Conservation (phyloP, 2,329 filamentous ascomycete species). For the Dendryphion nanum region DNA sequence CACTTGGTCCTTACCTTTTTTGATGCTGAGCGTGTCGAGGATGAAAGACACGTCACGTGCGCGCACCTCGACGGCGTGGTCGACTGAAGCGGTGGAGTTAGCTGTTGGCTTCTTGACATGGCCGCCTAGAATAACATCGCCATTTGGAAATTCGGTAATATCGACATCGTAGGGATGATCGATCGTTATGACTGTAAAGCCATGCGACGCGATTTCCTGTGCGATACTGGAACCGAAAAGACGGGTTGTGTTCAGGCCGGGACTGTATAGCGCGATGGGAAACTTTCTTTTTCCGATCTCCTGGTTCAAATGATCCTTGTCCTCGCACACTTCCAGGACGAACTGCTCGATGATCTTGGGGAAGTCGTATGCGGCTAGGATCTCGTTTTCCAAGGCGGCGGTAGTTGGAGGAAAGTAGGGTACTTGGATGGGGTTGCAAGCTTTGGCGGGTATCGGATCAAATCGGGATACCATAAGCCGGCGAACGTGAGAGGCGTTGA, state of each 20-base stretch:
- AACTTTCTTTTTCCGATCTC: slow-evolving; percentile 1
- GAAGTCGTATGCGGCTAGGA: slow-evolving; percentile 7
- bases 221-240: slow-evolving; percentile 43
- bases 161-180: slow-evolving; percentile 50
- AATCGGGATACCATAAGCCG: slow-evolving; percentile 19
- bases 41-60: slow-evolving; percentile 14
- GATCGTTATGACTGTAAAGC: slow-evolving; percentile 47
- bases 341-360: slow-evolving; percentile 6
- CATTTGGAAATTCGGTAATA: slow-evolving; percentile 49
- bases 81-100: slow-evolving; percentile 11
- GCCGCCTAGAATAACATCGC: slow-evolving; percentile 12
- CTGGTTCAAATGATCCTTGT: not conserved
- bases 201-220: slow-evolving; percentile 45
- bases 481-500: slow-evolving; percentile 9
- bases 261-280: slow-evolving; percentile 40
- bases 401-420: slow-evolving; percentile 10
- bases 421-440: slow-evolving; percentile 8
- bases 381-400: slow-evolving; percentile 10
- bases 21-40: slow-evolving; percentile 8
- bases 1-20: slow-evolving; percentile 3
- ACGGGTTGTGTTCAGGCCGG: slow-evolving; percentile 44
- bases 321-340: slow-evolving; percentile 7
- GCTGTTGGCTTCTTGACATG: slow-evolving; percentile 6
- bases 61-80: slow-evolving; percentile 13
- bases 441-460: slow-evolving; percentile 8